These are phyloP conservation scores for Begonia peltatifolia DNA, from an alignment of 306 rosid species.

Conservation along the genomic window DNA sequence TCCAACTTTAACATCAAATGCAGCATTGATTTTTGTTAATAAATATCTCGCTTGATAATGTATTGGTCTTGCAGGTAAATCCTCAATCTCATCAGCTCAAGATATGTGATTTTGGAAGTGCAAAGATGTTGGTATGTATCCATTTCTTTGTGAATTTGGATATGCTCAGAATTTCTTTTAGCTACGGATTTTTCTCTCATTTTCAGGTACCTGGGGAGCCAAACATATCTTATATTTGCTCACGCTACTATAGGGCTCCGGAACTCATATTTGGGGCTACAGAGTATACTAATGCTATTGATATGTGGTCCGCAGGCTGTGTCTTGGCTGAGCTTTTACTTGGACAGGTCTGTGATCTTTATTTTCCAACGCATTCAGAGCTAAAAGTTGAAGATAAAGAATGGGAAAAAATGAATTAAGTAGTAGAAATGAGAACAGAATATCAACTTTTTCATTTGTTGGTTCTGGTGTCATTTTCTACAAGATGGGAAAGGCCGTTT, in stretches of 20 bases:
- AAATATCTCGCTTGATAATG: too few relatives aligned
- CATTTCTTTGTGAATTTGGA: constrained; percentile 1
- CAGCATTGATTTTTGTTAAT: too few relatives aligned
- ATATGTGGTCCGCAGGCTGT: constrained; percentile 95
- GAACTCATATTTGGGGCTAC: constrained; percentile 97
- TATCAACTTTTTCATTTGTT: too few relatives aligned
- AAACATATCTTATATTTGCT: constrained; percentile 90
- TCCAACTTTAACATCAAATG: too few relatives aligned
- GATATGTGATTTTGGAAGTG: constrained; percentile 93
- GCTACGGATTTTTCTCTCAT: not conserved
- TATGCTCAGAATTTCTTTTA: not conserved
- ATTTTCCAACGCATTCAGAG: too few relatives aligned
- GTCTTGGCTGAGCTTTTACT: constrained; percentile 86
- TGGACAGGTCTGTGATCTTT: constrained; percentile 46
- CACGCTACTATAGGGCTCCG: constrained; percentile 90
- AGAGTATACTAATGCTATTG: constrained; percentile 84
- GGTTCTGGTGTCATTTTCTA: too few relatives aligned
- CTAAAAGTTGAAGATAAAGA: too few relatives aligned
- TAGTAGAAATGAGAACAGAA: too few relatives aligned
- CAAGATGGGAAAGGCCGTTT: too few relatives aligned
- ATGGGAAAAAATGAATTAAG: too few relatives aligned
- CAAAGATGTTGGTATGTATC: constrained; percentile 72
- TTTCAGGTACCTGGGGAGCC: constrained; percentile 88
- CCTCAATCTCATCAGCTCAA: constrained; percentile 76
- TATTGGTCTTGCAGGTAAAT: constrained; percentile 5